Percentiles rank a stretch among this genome's conserved stretches.
Evolutionary conservation across 345 rosid species (phyloP).

Genomic region (Diplotaxis tenuifolia): DNA sequence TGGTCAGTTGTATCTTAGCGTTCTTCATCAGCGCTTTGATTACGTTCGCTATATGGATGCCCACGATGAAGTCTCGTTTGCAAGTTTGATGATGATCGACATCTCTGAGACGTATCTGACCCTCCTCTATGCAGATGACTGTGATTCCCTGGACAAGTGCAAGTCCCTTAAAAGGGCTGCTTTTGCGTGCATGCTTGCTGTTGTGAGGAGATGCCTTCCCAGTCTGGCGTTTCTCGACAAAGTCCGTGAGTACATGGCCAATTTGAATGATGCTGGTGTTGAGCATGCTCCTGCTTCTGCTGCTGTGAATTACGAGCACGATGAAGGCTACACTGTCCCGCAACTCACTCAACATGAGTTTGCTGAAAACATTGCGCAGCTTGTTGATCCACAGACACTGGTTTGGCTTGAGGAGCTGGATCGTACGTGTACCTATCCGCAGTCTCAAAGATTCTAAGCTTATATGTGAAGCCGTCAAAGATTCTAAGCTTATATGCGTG

Average conservation of each 20-base stretch:
- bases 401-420: neutral
- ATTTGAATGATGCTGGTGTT: neutral
- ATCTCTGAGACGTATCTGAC: neutral
- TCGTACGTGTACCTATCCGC: neutral
- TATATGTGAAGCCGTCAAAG: too few species aligned
- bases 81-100: neutral
- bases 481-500: too few species aligned
- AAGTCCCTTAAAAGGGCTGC: neutral
- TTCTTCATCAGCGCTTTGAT: neutral
- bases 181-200: neutral
- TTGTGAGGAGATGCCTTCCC: neutral
- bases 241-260: neutral
- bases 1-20: too few species aligned
- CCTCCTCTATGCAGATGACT: neutral
- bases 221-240: neutral
- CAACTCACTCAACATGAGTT: neutral
- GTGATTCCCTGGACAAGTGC: neutral
- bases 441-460: too few species aligned
- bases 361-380: neutral
- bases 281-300: neutral
- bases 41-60: neutral
- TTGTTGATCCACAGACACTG: neutral
- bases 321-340: neutral
- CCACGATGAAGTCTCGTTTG: neutral
- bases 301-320: neutral